Base-by-base conservation (phyloP, 108 stramenopile species). In the Fragilaria crotonensis region DNA sequence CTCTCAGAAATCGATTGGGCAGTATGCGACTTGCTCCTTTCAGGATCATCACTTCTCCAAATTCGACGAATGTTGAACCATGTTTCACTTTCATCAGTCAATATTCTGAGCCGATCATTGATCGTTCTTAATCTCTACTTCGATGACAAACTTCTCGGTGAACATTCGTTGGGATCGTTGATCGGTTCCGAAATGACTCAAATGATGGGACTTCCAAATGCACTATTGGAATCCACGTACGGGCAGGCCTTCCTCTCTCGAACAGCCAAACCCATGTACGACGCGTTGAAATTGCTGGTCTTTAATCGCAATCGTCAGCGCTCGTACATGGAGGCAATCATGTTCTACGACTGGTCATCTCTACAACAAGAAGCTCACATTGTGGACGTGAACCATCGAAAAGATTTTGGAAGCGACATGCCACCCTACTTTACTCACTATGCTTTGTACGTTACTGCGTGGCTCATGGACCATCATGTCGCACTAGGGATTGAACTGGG, bases 41-140 rank as follows among this genome's bases (percentile, higher is more conserved):
- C 74, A 29, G 86, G 75, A 9, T 70, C 75, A 49, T 76, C 77
- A 17, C 25, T 85, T 0, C 72, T 65, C 44, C 57, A 79, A 54
- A 77, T 87, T 22, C 67, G 70, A 30, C 60, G 79, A 3, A 87
- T 85, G 65, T 55, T 91, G 30, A 52, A 62, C 17, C 55, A 56
- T 30, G 48, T 81, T 25, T 84, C 82, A 18, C 21, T 45, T 21
- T 57, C 76, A 11, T 63, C 75, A 11, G 69, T 76, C 36, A 87
- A 85, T 48, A 81, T 91, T 47, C 70, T 87, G 0, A 71, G 49
- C 19, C 64, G 86, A 33, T 91, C 89, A 2, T 71, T 91, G 22
- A 45, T 91, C 32, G 75, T 91, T 7, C 58, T 87, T 33, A 87
- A 87, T 71, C 67, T 91, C 26, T 91, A 85, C 66, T 91, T 91